phyloP scores from a whole-genome alignment of 1,284 basidiomycete species.

The Ceratorhiza oryzae-sativae region DNA sequence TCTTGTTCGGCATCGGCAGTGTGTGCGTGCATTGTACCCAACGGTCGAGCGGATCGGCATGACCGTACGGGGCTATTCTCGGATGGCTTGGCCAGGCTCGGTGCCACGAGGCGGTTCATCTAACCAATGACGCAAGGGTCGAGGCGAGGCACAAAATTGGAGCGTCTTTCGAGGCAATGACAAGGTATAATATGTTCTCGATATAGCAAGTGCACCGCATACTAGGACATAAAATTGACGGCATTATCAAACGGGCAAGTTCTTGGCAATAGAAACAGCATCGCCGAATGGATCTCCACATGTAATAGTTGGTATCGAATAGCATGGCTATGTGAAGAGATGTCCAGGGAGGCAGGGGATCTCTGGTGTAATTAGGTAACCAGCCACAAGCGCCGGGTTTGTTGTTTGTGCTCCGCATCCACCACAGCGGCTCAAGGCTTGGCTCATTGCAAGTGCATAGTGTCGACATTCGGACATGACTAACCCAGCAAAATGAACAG shows the following conservation, averaged over 20 bases:
- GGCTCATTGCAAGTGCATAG: neutral
- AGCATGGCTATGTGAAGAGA: neutral
- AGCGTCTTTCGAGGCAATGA: neutral
- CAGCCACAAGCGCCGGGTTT: conserved; percentile 8
- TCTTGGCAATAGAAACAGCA: too few species aligned
- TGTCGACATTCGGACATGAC: neutral
- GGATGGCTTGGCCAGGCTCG: neutral
- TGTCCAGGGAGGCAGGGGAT: neutral
- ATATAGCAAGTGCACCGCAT: too few species aligned
- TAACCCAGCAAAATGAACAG: neutral
- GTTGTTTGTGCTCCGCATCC: conserved; percentile 5
- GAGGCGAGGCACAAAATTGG: neutral
- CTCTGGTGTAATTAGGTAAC: conserved; percentile 6
- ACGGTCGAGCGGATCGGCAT: neutral
- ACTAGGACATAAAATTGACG: neutral
- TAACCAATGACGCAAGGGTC: neutral
- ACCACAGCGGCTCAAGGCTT: neutral
- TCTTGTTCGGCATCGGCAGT: conserved; percentile 3
- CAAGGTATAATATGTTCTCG: neutral
- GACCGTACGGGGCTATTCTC: neutral
- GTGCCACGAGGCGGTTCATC: conserved; percentile 8
- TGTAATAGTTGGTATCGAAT: too few species aligned
- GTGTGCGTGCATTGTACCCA: neutral
- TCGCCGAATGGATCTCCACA: too few species aligned
- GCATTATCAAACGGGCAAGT: neutral